A percentile compares a stretch with the other conserved stretches of the same genome.
Evolutionary conservation across 345 rosid species (phyloP).

Genomic region (Geranium brycei): DNA sequence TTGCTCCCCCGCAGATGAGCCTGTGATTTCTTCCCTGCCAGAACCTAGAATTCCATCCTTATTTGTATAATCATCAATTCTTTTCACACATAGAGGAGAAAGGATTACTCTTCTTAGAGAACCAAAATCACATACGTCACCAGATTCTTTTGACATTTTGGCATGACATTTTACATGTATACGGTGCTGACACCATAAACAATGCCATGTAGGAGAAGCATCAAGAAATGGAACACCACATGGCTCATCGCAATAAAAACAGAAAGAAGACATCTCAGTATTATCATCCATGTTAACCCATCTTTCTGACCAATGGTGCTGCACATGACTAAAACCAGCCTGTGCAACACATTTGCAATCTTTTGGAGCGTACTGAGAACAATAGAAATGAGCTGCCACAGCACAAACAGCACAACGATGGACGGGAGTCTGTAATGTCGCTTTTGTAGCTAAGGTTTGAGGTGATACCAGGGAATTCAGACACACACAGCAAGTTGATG

Average conservation of each 20-base stretch:
- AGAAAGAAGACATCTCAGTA: constrained; percentile 46
- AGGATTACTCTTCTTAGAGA: constrained; percentile 45
- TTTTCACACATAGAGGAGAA: constrained; percentile 50
- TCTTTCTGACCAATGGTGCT: constrained; percentile 58
- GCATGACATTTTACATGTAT: constrained; percentile 55
- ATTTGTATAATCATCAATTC: constrained; percentile 20
- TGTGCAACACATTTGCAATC: constrained; percentile 61
- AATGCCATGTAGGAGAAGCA: constrained; percentile 61
- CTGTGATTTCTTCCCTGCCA: constrained; percentile 24
- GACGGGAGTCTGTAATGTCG: constrained; percentile 26
- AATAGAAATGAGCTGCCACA: constrained; percentile 50
- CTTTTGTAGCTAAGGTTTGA: constrained; percentile 23
- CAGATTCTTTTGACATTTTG: constrained; percentile 49
- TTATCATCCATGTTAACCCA: constrained; percentile 54
- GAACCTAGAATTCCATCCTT: constrained; percentile 27
- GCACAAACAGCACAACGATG: constrained; percentile 51
- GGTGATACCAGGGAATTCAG: constrained; percentile 33
- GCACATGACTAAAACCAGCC: constrained; percentile 37
- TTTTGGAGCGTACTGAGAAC: constrained; percentile 46
- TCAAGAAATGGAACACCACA: constrained; percentile 57
- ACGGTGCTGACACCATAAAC: constrained; percentile 62
- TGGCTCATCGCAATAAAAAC: constrained; percentile 55
- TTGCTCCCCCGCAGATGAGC: constrained; percentile 29
- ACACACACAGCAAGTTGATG: constrained; percentile 56
- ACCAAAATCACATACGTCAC: constrained; percentile 54